Percentiles rank a stretch among this genome's conserved stretches.
Evolutionary conservation across 305 asterid genomes (phyloP).

Genomic region (Fraxinus angustifolia): DNA sequence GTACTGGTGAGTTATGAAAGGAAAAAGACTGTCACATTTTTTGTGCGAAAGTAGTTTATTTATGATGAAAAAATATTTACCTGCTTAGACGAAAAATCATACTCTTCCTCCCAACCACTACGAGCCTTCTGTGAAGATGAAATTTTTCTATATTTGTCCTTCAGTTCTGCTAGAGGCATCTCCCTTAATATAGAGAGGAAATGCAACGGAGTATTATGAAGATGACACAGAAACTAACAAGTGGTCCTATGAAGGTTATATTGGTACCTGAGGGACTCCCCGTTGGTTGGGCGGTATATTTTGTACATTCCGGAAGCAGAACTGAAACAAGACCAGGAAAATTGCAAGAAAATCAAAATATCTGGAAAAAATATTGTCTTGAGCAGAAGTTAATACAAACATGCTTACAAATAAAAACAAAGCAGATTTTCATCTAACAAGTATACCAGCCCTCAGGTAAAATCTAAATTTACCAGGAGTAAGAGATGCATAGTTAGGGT

Average conservation of each 20-base stretch:
- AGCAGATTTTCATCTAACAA: not conserved
- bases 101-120: slow-evolving; percentile 86
- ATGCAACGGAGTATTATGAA: slow-evolving; percentile 3
- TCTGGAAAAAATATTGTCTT: not conserved
- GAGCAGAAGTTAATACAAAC: not conserved
- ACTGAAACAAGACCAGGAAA: slow-evolving; percentile 45
- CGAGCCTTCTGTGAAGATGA: slow-evolving; percentile 62
- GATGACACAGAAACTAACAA: slow-evolving; percentile 22
- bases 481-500: too few species aligned
- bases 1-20: not conserved
- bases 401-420: not conserved
- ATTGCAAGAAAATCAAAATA: slow-evolving; percentile 15
- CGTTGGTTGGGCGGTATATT: slow-evolving; percentile 80
- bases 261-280: slow-evolving; percentile 82
- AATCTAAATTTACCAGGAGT: too few species aligned
- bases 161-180: slow-evolving; percentile 77
- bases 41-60: not conserved
- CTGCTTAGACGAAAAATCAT: slow-evolving; percentile 75
- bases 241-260: slow-evolving; percentile 4
- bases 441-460: not conserved
- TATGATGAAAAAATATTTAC: slow-evolving; percentile 31
- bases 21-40: not conserved
- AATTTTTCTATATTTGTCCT: slow-evolving; percentile 76
- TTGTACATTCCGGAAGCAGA: slow-evolving; percentile 67
- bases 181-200: slow-evolving; percentile 59